These are phyloP conservation scores for Neckera pumila DNA, from an alignment of 225 moss, liverwort and hornwort species.

Conservation along the genomic window DNA sequence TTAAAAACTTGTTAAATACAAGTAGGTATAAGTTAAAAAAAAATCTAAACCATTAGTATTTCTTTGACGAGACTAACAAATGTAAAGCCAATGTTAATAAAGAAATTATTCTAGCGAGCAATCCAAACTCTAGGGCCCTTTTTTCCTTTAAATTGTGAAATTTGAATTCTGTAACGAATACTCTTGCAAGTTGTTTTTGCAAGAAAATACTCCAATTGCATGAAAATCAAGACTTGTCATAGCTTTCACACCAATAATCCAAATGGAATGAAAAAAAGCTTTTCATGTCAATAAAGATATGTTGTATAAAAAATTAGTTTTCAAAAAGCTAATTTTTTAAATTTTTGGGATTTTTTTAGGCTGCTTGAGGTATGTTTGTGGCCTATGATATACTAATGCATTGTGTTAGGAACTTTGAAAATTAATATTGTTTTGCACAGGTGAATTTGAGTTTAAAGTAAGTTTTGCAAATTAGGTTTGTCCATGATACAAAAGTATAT, in stretches of 20 bases:
- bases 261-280: neutral
- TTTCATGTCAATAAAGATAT: neutral
- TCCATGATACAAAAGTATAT: neutral
- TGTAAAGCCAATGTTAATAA: neutral
- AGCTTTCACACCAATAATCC: neutral
- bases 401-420: neutral
- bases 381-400: accelerated
- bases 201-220: neutral
- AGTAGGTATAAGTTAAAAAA: neutral
- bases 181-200: neutral
- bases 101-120: accelerated
- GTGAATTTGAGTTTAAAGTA: neutral
- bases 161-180: neutral
- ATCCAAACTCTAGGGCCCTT: neutral
- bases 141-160: neutral
- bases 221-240: neutral
- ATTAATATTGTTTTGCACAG: neutral
- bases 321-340: neutral
- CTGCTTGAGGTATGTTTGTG: neutral
- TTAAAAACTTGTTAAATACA: neutral
- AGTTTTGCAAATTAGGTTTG: too few species aligned
- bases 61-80: neutral
- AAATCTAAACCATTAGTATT: neutral
- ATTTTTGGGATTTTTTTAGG: neutral
- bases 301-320: neutral